Evolutionary conservation across 140 eudicot species (phyloP).

Genomic region (Flaveria floridana): DNA sequence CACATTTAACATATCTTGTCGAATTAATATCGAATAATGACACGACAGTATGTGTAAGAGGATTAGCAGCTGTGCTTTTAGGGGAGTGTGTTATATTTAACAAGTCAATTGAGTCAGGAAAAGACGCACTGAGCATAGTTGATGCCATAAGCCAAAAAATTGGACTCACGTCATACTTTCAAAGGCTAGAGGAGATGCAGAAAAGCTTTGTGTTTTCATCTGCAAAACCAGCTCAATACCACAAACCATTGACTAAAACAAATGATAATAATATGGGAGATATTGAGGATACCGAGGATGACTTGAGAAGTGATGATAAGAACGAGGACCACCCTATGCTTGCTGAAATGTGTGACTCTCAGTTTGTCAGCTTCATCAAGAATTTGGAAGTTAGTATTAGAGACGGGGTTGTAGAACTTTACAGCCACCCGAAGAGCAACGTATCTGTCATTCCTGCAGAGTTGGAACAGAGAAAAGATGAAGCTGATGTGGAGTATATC

Average conservation of each 20-base stretch:
- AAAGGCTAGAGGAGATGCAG: constrained; percentile 74
- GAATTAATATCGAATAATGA: constrained; percentile 59
- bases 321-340: constrained; percentile 69
- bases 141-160: constrained; percentile 77
- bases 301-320: constrained; percentile 36
- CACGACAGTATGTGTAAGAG: constrained; percentile 57
- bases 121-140: constrained; percentile 59
- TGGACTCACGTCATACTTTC: constrained; percentile 66
- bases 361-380: constrained; percentile 54
- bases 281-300: constrained; percentile 61
- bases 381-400: constrained; percentile 58
- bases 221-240: constrained; percentile 48
- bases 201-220: constrained; percentile 64
- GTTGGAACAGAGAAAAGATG: constrained; percentile 63
- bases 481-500: constrained; percentile 64
- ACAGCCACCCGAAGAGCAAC: constrained; percentile 69
- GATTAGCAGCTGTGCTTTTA: constrained; percentile 77
- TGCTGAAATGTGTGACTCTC: constrained; percentile 56
- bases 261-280: constrained; percentile 65
- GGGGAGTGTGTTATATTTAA: constrained; percentile 74
- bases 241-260: constrained; percentile 54
- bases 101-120: constrained; percentile 45
- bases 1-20: constrained; percentile 68
- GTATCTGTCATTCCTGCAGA: constrained; percentile 80
- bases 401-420: constrained; percentile 60